phyloP scores from a whole-genome alignment of 1,284 basidiomycete species.

The Apiotrichum mycotoxinovorans region DNA sequence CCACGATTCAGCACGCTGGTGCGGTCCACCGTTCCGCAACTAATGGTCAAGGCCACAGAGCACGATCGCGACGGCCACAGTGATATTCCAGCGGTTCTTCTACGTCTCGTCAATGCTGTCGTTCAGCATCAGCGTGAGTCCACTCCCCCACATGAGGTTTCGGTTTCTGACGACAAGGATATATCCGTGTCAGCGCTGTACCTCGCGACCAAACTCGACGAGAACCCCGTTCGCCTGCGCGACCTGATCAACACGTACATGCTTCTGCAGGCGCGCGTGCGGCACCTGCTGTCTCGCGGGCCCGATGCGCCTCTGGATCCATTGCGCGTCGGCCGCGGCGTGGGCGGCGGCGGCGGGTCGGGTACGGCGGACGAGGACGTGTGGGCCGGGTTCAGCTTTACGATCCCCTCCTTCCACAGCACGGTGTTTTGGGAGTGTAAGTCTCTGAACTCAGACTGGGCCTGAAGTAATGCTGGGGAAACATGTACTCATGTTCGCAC shows the following conservation, averaged over 20 bases:
- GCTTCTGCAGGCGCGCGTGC: conserved; percentile 56
- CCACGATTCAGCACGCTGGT: too few species aligned
- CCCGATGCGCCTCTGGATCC: conserved; percentile 18
- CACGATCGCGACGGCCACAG: conserved; percentile 92
- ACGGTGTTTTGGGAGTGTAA: conserved; percentile 47
- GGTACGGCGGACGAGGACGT: conserved; percentile 15
- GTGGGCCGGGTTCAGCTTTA: conserved; percentile 40
- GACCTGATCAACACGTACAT: conserved; percentile 95
- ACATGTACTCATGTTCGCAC: not conserved
- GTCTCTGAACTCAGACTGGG: too few species aligned
- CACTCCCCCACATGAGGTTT: not conserved
- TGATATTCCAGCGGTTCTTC: conserved; percentile 95
- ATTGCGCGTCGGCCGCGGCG: not conserved
- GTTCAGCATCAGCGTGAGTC: conserved; percentile 79
- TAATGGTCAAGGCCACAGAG: conserved; percentile 73
- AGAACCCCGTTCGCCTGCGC: conserved; percentile 83
- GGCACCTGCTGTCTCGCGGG: conserved; percentile 39
- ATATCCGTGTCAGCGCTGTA: conserved; percentile 89
- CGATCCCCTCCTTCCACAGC: conserved; percentile 42
- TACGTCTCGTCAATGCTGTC: conserved; percentile 90
- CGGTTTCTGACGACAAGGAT: conserved; percentile 58
- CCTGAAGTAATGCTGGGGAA: too few species aligned
- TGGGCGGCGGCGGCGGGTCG: not conserved
- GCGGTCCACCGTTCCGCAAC: too few species aligned
- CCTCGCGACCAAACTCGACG: conserved; percentile 92